Percentiles rank a stretch among this genome's conserved stretches.
phyloP scores from a whole-genome alignment of 257 asterid genomes.

The Solanum stenotomum region DNA sequence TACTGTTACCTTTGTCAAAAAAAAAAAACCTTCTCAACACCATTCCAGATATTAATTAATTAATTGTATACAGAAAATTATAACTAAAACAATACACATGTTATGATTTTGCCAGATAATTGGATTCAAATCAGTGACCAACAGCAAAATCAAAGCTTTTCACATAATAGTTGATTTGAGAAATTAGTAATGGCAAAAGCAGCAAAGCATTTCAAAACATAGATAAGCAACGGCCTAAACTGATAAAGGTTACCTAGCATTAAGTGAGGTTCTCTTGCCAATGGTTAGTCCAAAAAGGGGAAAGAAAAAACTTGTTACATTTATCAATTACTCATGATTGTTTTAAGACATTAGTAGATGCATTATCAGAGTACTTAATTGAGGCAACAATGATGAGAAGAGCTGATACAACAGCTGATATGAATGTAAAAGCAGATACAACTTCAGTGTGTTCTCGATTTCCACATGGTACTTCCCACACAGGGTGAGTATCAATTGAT shows the following conservation, averaged over 20 bases:
- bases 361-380: conserved; percentile 19
- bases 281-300: neutral
- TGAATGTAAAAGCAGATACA: conserved; percentile 54
- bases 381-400: conserved; percentile 30
- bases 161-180: neutral
- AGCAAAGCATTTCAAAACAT: neutral
- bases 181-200: neutral
- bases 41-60: neutral
- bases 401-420: conserved; percentile 46
- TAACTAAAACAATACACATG: neutral
- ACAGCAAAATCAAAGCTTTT: neutral
- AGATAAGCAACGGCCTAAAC: neutral
- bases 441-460: conserved; percentile 40
- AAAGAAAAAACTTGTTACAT: neutral
- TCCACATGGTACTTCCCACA: conserved; percentile 87
- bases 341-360: conserved; percentile 7
- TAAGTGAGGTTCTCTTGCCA: neutral
- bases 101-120: neutral
- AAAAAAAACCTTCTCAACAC: neutral
- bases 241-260: neutral
- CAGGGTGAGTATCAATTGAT: conserved; percentile 1
- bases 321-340: conserved; percentile 3
- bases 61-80: neutral
- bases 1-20: no score
- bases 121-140: neutral